Evolutionary conservation across 352 stramenopile species (phyloP).

Genomic region (Globisporangium canariense): DNA sequence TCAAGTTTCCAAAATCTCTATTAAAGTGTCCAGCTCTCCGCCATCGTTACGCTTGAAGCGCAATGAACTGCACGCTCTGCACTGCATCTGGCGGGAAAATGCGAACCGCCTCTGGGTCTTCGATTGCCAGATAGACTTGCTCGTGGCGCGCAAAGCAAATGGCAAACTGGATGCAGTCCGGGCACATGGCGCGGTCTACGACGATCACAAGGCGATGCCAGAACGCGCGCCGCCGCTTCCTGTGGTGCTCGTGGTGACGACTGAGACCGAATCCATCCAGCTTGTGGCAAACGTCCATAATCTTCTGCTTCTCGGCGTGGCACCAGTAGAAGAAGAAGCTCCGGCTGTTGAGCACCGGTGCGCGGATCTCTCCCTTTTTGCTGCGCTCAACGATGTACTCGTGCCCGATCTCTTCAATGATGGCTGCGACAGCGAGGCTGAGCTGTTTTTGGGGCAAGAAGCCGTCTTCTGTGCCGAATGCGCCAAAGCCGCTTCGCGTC

Average conservation of each 20-base stretch:
- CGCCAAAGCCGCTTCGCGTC: slow-evolving; percentile 71
- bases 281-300: slow-evolving; percentile 72
- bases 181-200: slow-evolving; percentile 73
- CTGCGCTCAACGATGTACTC: slow-evolving; percentile 64
- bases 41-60: neutral
- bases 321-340: slow-evolving; percentile 88
- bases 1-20: too few relatives aligned
- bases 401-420: slow-evolving; percentile 57
- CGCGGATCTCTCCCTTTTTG: slow-evolving; percentile 34
- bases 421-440: slow-evolving; percentile 54
- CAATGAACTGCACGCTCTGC: slow-evolving; percentile 4
- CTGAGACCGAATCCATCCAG: slow-evolving; percentile 18
- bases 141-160: slow-evolving; percentile 42
- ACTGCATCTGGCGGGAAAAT: slow-evolving; percentile 37
- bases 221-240: slow-evolving; percentile 13
- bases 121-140: slow-evolving; percentile 33
- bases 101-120: slow-evolving; percentile 43
- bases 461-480: slow-evolving; percentile 51
- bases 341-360: slow-evolving; percentile 67
- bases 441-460: slow-evolving; percentile 67
- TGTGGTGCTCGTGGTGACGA: neutral
- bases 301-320: slow-evolving; percentile 84
- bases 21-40: too few relatives aligned
- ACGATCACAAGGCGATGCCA: slow-evolving; percentile 58
- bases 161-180: slow-evolving; percentile 70